phyloP scores from a whole-genome alignment of 2,329 filamentous ascomycete species.

The Didymella exigua region DNA sequence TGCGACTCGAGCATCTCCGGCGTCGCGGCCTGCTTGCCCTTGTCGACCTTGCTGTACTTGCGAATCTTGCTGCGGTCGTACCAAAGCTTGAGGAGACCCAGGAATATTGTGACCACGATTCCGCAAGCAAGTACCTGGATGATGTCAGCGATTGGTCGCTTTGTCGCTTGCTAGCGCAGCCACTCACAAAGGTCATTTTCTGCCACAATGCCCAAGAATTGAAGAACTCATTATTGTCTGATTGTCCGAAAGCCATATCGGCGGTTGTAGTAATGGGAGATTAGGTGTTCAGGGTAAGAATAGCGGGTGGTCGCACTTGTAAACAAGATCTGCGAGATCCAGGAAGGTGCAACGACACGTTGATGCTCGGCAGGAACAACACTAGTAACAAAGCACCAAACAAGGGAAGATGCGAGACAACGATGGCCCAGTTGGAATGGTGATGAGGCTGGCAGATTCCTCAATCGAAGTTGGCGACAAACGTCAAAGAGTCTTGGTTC shows the following conservation, averaged over 20 bases:
- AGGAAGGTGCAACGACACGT: conserved; percentile 23
- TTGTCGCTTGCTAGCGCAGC: neutral
- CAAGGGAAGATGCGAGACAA: conserved; percentile 21
- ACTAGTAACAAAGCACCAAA: conserved; percentile 19
- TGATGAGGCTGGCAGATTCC: neutral
- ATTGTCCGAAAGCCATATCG: conserved; percentile 31
- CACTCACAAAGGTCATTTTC: conserved; percentile 84
- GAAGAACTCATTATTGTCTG: conserved; percentile 51
- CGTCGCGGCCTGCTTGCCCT: conserved; percentile 51
- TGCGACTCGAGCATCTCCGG: conserved; percentile 70
- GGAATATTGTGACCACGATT: conserved; percentile 72
- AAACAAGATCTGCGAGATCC: conserved; percentile 14
- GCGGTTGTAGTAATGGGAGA: conserved; percentile 18
- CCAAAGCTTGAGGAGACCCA: conserved; percentile 70
- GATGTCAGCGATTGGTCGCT: conserved; percentile 28
- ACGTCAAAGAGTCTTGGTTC: conserved; percentile 1
- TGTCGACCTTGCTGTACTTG: conserved; percentile 51
- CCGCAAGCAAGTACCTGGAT: conserved; percentile 71
- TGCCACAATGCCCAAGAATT: conserved; percentile 78
- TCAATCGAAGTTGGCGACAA: conserved; percentile 2
- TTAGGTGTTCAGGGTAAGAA: conserved; percentile 27
- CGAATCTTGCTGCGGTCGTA: conserved; percentile 51
- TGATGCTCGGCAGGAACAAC: conserved; percentile 22
- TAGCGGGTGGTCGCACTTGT: conserved; percentile 20
- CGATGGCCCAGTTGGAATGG: neutral